Evolutionary conservation across 352 stramenopile genomes (phyloP).

Genomic region (Pythium guiyangense): DNA sequence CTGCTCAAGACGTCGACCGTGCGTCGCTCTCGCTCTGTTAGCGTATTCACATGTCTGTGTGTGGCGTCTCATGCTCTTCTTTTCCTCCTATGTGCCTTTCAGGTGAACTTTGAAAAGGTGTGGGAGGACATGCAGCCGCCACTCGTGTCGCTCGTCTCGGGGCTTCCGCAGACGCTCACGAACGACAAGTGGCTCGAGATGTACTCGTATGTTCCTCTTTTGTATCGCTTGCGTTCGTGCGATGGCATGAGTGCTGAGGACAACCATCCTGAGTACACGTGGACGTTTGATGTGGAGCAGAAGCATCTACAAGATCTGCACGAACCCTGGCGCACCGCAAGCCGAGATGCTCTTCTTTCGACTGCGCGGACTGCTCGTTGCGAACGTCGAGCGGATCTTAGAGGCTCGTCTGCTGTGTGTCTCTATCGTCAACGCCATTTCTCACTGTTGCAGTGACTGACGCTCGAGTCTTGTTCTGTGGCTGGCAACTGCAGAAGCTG

Average conservation of each 20-base stretch:
- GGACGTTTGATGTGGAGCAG: slow-evolving; percentile 15
- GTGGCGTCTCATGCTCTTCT: too few relatives aligned
- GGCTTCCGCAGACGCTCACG: slow-evolving; percentile 54
- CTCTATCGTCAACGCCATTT: not conserved
- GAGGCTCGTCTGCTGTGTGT: slow-evolving; percentile 20
- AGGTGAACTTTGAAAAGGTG: slow-evolving; percentile 86
- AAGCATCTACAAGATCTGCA: slow-evolving; percentile 88
- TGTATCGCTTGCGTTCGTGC: not conserved
- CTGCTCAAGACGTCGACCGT: slow-evolving; percentile 79
- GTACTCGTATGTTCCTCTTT: slow-evolving; percentile 67
- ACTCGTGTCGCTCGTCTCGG: slow-evolving; percentile 73
- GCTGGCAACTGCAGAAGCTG: slow-evolving; percentile 28
- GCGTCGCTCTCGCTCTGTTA: slow-evolving; percentile 4
- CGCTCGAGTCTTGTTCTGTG: not conserved
- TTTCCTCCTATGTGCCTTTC: not conserved
- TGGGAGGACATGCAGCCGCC: slow-evolving; percentile 80
- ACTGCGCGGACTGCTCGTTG: slow-evolving; percentile 58
- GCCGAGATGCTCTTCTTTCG: slow-evolving; percentile 83
- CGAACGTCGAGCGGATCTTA: slow-evolving; percentile 61
- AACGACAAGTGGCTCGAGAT: slow-evolving; percentile 86
- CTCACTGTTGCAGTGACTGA: not conserved
- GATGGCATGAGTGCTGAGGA: not conserved
- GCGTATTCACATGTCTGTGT: not conserved
- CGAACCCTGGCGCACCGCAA: slow-evolving; percentile 71
- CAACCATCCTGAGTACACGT: not conserved